Conservation (phyloP, 331 rosid species). For the Cydonia oblonga region DNA sequence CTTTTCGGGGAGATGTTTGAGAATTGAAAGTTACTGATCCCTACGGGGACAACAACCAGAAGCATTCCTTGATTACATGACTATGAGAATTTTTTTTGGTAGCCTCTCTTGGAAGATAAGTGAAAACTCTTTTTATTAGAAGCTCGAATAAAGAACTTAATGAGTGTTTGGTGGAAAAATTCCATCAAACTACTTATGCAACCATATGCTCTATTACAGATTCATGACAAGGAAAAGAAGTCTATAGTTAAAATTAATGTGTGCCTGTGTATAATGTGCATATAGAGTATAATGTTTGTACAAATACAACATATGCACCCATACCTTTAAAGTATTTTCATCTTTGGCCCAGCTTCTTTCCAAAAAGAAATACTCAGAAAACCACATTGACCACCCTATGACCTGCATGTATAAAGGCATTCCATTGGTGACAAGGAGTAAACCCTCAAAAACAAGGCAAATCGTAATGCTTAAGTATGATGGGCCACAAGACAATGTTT, state of each 20-base stretch:
- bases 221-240: background rate
- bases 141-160: background rate
- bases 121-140: background rate
- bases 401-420: constrained; percentile 44
- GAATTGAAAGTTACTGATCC: background rate
- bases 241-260: background rate
- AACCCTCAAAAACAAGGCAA: background rate
- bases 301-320: background rate
- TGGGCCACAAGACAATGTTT: background rate
- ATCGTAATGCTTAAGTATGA: background rate
- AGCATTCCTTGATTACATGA: background rate
- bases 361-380: constrained; percentile 85
- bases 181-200: background rate
- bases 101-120: background rate
- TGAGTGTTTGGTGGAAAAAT: background rate
- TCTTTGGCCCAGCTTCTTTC: constrained; percentile 98
- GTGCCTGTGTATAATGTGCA: background rate
- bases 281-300: background rate
- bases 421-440: background rate
- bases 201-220: background rate
- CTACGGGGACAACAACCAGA: background rate
- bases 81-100: background rate
- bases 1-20: background rate
- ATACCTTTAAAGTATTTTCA: constrained; percentile 76
- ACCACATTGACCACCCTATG: constrained; percentile 99